Base-by-base conservation (phyloP, 306 rosid species). In the Citrullus amarus region DNA sequence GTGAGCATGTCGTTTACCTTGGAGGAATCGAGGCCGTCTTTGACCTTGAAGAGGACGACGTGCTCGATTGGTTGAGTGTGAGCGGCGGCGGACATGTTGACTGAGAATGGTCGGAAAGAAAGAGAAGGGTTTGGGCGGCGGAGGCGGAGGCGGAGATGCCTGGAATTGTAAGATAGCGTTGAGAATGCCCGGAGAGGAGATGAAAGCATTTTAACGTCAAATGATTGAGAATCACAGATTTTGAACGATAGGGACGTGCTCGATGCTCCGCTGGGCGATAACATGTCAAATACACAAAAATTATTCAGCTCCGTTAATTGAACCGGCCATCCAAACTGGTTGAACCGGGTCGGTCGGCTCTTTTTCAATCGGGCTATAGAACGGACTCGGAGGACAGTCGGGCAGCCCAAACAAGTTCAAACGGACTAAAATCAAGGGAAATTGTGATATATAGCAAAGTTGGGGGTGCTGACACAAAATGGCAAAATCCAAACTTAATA, bases 21-120 rank as follows among this genome's bases (percentile, higher is more conserved):
- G 17, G 98, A 81, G 0, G 88, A 83, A 39, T 92, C 95, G 9
- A 93, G 83, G 66, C 81, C 83, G n/a, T 85, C 88, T 65, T 86
- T 94, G 80, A 94, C 91, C 86, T 92, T 95, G 89, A 95, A 89
- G 78, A 95, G 88, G 11, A 95, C 98, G 43, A 89, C 76, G 86
- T 89, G 98, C 62, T 94, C 98, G 17, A 92, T 65, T 56, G 89
- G 18, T 34, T 81, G 78, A 14, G 58, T 5, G 36, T 84, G 79
- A 3, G 76, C 2, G 44, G 76, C 2, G 44, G 91, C 36, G 36
- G 91, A 77, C 86, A 88, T 80, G 46, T 61, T 6, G 54, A 15
- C n/a, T 60, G 80, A 32, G 60, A 38, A 80, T 34, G 80, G 76
- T 58, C 84, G 82, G 80, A 74, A 48, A 8, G 63, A 56, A 4